Evolutionary conservation across 2,329 filamentous ascomycete genomes (phyloP), one percentile per base, ranked within the genome.

Genomic region (Leptographium radiaticola): DNA sequence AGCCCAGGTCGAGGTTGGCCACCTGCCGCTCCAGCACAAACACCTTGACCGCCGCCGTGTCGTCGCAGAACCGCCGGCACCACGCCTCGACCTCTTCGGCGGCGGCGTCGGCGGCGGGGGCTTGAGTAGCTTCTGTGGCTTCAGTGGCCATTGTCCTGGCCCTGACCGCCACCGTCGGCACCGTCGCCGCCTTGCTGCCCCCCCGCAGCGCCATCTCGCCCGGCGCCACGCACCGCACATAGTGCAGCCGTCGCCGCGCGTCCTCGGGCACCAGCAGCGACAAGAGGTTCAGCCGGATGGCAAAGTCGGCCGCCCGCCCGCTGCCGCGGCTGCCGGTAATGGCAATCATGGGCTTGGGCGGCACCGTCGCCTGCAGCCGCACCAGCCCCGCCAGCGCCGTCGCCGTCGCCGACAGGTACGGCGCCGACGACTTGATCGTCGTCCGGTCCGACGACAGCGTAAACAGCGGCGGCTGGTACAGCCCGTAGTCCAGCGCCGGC

Each of bases 201-300:
- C 75, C 77, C 11, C 77, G 72, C 55, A 71, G 71, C 0, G 75
- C 76, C 52, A 73, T 55, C 65, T 81, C 77, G 40, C 71, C 74
- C 18, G 64, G 62, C 0, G 66, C 66, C 12, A 79, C 74, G 55
- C 75, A 73, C 25, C 75, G 73, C 46, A 79, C 67, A 62, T 80
- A 80, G 60, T 80, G 74, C 62, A 77, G 70, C 31, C 74, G 70
- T 39, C 67, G 59, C 30, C 61, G 62, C 9, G 68, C 62, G 53
- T 74, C 69, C 2, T 75, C 71, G 0, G 75, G 70, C 2, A 79
- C 68, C 6, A 81, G 67, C 12, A 80, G 65, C 49, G 65, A 68
- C 73, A 80, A 75, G 18, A 79, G 65, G 61, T 80, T 80, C 44
- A 80, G 65, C 60, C 71, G 74, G 55, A 80, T 63, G 54, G 73